phyloP scores from a whole-genome alignment of 352 stramenopile genomes.

The Globisporangium irregulare region DNA sequence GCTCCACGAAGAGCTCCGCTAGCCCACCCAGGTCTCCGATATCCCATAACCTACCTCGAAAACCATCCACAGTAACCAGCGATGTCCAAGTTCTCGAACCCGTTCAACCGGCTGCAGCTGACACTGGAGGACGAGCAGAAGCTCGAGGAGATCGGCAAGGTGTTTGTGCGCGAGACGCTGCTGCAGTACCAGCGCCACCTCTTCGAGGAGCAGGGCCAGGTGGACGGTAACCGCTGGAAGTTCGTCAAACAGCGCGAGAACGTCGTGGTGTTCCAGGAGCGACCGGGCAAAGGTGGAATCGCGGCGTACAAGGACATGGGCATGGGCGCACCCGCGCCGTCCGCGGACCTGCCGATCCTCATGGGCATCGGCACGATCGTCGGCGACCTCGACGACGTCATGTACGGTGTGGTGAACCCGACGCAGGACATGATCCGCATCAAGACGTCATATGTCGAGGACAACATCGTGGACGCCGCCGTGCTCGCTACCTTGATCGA shows the following conservation, averaged over 20 bases:
- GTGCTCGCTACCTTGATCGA: conserved; percentile 16
- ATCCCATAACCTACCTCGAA: not conserved
- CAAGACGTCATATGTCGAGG: conserved; percentile 40
- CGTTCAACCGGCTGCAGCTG: conserved; percentile 12
- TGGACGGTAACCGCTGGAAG: conserved; percentile 16
- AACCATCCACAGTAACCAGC: not conserved
- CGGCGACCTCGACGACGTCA: conserved; percentile 38
- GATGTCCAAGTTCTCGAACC: conserved; percentile 18
- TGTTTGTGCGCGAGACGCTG: conserved; percentile 19
- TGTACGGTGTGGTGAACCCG: conserved; percentile 39
- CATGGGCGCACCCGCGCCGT: conserved; percentile 2
- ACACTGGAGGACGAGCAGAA: conserved; percentile 13
- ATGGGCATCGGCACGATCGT: conserved; percentile 16
- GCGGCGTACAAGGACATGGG: conserved; percentile 16
- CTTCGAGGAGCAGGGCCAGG: conserved; percentile 1
- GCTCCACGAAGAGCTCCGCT: not conserved
- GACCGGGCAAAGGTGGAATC: not conserved
- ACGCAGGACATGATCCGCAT: conserved; percentile 33
- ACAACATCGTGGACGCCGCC: conserved; percentile 12
- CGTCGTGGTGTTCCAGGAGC: conserved; percentile 17
- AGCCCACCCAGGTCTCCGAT: not conserved
- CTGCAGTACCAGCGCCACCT: conserved; percentile 18
- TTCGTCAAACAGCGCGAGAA: conserved; percentile 18
- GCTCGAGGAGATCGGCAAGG: conserved; percentile 9
- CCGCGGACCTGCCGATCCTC: conserved; percentile 18